phyloP scores from a whole-genome alignment of 495 filamentous ascomycete species.

The Neurospora sp. region DNA sequence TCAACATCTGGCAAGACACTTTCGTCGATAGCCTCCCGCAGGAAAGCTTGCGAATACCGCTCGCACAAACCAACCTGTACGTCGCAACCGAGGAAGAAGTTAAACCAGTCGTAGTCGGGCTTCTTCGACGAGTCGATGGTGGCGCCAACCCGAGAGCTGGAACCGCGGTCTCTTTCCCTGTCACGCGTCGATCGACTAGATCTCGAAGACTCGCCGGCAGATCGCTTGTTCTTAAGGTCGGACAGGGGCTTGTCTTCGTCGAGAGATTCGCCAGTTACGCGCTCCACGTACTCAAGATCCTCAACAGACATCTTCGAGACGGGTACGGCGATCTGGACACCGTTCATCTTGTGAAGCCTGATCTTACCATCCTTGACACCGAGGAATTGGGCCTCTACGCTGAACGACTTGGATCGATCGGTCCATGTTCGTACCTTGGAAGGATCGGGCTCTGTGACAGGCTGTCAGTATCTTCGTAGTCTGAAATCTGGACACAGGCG shows the following conservation, averaged over 20 bases:
- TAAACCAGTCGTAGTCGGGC: constrained; percentile 92
- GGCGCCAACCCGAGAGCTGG: constrained; percentile 30
- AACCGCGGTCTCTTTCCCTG: background rate
- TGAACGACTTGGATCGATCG: constrained; percentile 88
- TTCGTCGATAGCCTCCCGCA: constrained; percentile 90
- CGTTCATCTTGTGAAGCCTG: constrained; percentile 94
- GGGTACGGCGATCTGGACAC: constrained; percentile 95
- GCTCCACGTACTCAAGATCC: constrained; percentile 92
- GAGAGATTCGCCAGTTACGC: constrained; percentile 70
- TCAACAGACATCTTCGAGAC: constrained; percentile 89
- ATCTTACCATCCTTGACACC: constrained; percentile 92
- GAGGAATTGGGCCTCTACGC: constrained; percentile 94
- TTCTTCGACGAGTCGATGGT: constrained; percentile 47
- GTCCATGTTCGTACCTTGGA: constrained; percentile 84
- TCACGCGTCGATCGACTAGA: constrained; percentile 1
- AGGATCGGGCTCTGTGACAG: constrained; percentile 62
- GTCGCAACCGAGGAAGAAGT: constrained; percentile 90
- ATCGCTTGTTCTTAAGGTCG: constrained; percentile 49
- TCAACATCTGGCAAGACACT: constrained; percentile 80
- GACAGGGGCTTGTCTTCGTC: constrained; percentile 95
- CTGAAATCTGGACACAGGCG: background rate
- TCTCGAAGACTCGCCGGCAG: constrained; percentile 13
- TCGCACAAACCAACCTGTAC: constrained; percentile 88
- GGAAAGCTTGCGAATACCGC: constrained; percentile 81
- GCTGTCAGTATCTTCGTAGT: background rate